phyloP scores from a whole-genome alignment of 176 grass and related monocot genomes.

The maize (Zea mays) region DNA sequence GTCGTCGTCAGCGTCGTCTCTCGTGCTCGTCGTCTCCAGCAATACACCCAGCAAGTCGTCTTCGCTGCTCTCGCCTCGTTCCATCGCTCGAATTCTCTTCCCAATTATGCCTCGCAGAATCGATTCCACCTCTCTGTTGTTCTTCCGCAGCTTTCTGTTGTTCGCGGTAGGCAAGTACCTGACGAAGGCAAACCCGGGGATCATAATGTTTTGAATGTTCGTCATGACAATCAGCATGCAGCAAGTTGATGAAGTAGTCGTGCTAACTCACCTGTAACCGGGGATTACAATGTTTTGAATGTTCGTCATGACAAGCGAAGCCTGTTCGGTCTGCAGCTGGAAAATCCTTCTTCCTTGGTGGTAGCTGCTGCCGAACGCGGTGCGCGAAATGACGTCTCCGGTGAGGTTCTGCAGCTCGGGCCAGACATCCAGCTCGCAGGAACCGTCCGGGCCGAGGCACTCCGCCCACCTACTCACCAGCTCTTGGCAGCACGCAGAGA shows the following conservation, averaged over 20 bases:
- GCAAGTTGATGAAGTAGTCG: background rate
- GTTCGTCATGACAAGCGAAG: slow-evolving; percentile 9
- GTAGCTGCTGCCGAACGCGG: slow-evolving; percentile 27
- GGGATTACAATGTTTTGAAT: slow-evolving; percentile 16
- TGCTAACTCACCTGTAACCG: slow-evolving; percentile 51
- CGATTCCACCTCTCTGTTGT: slow-evolving; percentile 37
- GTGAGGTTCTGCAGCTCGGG: slow-evolving; percentile 30
- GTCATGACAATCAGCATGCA: too few species aligned
- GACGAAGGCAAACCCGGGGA: background rate
- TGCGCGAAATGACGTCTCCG: slow-evolving; percentile 27
- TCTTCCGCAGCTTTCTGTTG: slow-evolving; percentile 44
- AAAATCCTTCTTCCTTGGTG: slow-evolving; percentile 18
- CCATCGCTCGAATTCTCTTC: slow-evolving; percentile 44
- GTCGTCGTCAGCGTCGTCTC: background rate
- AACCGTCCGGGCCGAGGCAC: background rate
- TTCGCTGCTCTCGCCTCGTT: slow-evolving; percentile 38
- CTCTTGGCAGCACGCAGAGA: slow-evolving; percentile 30
- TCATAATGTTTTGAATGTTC: too few species aligned
- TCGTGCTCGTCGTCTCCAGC: slow-evolving; percentile 62
- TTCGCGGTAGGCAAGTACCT: slow-evolving; percentile 57
- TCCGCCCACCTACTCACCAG: slow-evolving; percentile 18
- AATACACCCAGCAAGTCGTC: slow-evolving; percentile 51
- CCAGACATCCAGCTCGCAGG: slow-evolving; percentile 24
- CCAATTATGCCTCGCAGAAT: slow-evolving; percentile 46
- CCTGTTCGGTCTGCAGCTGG: slow-evolving; percentile 23